These are phyloP conservation scores for Spongospora subterranea DNA, from an alignment of 208 protist genomes.

Conservation along the genomic window DNA sequence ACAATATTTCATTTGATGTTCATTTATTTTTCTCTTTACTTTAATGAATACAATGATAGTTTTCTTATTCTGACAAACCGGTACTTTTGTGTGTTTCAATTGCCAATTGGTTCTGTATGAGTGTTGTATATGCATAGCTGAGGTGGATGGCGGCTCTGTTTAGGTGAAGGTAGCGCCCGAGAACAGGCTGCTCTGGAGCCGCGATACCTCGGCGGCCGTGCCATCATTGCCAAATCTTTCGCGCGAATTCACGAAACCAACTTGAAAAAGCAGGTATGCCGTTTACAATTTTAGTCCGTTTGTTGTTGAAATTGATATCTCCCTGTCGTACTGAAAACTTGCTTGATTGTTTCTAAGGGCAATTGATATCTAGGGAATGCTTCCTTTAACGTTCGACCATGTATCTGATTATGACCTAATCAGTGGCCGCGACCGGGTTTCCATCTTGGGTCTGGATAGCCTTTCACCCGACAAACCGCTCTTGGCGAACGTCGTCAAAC, in stretches of 20 bases:
- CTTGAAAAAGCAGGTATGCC: slow-evolving; percentile 85
- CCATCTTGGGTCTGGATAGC: slow-evolving; percentile 62
- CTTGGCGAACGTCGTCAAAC: slow-evolving; percentile 65
- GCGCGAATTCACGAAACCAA: slow-evolving; percentile 88
- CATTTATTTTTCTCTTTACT: too few relatives aligned
- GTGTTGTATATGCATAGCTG: too few relatives aligned
- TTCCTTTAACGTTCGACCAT: slow-evolving; percentile 82
- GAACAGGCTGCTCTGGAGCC: slow-evolving; percentile 85
- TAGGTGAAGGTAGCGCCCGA: slow-evolving; percentile 76
- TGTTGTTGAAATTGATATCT: neutral
- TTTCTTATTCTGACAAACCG: neutral
- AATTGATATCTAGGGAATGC: slow-evolving; percentile 75
- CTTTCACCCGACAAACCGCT: slow-evolving; percentile 73
- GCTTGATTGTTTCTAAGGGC: too few relatives aligned
- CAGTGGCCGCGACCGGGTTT: slow-evolving; percentile 63
- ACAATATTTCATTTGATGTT: too few relatives aligned
- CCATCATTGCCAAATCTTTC: slow-evolving; percentile 80
- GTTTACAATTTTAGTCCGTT: neutral
- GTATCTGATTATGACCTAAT: slow-evolving; percentile 80
- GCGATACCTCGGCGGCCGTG: slow-evolving; percentile 76
- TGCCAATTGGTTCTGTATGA: too few relatives aligned
- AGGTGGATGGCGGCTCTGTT: too few relatives aligned
- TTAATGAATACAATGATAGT: too few relatives aligned
- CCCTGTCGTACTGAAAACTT: too few relatives aligned
- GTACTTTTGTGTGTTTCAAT: neutral